Evolutionary conservation across 805 yeast species (phyloP).

Genomic region (Komagataella kurtzmanii): DNA sequence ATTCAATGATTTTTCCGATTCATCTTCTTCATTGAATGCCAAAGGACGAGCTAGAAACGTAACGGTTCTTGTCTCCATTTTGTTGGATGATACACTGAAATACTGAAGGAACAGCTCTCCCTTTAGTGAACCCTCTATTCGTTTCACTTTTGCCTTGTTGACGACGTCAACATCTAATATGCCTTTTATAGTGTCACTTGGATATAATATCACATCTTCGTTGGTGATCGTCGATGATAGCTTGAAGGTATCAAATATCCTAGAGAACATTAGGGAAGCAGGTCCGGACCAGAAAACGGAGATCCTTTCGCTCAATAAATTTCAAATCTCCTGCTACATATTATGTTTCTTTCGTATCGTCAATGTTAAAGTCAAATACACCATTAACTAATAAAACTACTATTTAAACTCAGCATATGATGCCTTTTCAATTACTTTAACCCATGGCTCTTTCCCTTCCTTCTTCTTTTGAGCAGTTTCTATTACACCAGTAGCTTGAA

Average conservation of each 20-base stretch:
- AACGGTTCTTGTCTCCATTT: neutral
- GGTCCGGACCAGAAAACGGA: neutral
- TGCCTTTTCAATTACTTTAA: slow-evolving; percentile 84
- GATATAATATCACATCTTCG: neutral
- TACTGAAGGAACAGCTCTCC: neutral
- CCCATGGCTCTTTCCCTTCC: slow-evolving; percentile 53
- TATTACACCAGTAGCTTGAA: slow-evolving; percentile 77
- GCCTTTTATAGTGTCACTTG: neutral
- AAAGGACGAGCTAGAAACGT: neutral
- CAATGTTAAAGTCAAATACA: neutral
- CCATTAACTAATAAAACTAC: neutral
- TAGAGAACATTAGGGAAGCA: neutral
- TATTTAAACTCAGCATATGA: slow-evolving; percentile 79
- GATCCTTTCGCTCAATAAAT: neutral
- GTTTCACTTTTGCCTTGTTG: neutral
- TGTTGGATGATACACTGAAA: neutral
- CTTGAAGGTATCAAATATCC: neutral
- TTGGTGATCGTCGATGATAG: neutral
- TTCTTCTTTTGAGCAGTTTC: slow-evolving; percentile 70
- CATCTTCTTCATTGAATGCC: neutral
- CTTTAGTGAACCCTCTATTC: neutral
- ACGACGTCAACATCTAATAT: neutral
- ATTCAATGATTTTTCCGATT: neutral
- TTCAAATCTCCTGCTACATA: neutral
- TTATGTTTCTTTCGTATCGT: no score